phyloP scores from a whole-genome alignment of 1,284 basidiomycete species.

The Afroboletus lepidellus region DNA sequence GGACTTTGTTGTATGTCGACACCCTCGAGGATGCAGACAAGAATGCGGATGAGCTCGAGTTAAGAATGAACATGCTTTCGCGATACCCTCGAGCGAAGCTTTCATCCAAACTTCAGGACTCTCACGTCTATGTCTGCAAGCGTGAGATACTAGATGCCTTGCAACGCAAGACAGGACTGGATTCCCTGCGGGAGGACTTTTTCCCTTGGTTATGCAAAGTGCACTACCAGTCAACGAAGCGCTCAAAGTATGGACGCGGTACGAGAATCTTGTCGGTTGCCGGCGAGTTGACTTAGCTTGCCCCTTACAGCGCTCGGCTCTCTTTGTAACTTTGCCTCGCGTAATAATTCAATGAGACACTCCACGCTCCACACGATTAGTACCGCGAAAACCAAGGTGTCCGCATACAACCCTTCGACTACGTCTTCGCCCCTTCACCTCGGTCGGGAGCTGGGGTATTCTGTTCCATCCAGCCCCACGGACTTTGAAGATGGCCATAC shows the following conservation, averaged over 20 bases:
- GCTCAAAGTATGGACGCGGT: slow-evolving; percentile 58
- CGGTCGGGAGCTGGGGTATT: slow-evolving; percentile 23
- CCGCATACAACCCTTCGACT: slow-evolving; percentile 4
- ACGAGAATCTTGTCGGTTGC: slow-evolving; percentile 10
- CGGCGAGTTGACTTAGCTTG: neutral
- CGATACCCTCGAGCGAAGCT: slow-evolving; percentile 74
- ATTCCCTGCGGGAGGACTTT: slow-evolving; percentile 84
- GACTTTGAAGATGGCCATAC: slow-evolving; percentile 40
- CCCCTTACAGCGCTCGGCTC: slow-evolving; percentile 22
- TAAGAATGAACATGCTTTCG: slow-evolving; percentile 72
- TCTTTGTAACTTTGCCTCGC: slow-evolving; percentile 14
- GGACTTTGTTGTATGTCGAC: slow-evolving; percentile 72
- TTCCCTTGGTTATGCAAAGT: slow-evolving; percentile 87
- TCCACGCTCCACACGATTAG: slow-evolving; percentile 46
- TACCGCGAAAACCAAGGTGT: slow-evolving; percentile 15
- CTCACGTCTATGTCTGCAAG: slow-evolving; percentile 88
- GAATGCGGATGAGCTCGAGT: slow-evolving; percentile 67
- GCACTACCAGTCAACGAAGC: slow-evolving; percentile 66
- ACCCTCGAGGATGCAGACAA: slow-evolving; percentile 64
- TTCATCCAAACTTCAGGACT: slow-evolving; percentile 74
- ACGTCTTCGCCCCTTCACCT: slow-evolving; percentile 25
- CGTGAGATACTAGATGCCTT: slow-evolving; percentile 73
- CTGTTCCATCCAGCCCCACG: slow-evolving; percentile 44
- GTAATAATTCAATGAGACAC: slow-evolving; percentile 50
- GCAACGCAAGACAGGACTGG: slow-evolving; percentile 63